Conservation (phyloP, 148 eudicot genomes). For the Salicornia ramosissima region DNA sequence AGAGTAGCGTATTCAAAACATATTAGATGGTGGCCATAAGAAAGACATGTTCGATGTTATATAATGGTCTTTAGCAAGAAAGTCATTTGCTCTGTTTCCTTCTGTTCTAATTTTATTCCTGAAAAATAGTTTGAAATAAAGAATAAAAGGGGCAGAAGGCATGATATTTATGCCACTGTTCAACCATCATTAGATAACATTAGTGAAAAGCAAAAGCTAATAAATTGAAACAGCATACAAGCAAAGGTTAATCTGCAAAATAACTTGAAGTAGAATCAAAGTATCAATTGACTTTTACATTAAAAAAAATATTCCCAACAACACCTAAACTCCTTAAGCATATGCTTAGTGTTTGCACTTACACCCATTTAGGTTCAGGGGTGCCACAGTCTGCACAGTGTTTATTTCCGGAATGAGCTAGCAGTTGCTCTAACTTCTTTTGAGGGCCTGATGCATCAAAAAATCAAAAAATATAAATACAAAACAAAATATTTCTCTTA, state of each 20-base stretch:
- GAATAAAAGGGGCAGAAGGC: not conserved
- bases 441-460: slow-evolving; percentile 37
- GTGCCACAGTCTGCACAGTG: slow-evolving; percentile 95
- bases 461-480: slow-evolving; percentile 1
- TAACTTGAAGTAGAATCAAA: not conserved
- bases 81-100: not conserved
- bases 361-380: slow-evolving; percentile 96
- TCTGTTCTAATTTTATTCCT: not conserved
- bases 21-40: too few relatives aligned
- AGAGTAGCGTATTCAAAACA: not conserved
- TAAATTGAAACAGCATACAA: not conserved
- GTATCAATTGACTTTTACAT: not conserved
- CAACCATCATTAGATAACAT: not conserved
- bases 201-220: not conserved
- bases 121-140: too few relatives aligned
- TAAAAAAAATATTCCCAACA: not conserved
- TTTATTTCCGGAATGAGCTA: slow-evolving; percentile 47
- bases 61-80: not conserved
- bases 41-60: too few relatives aligned
- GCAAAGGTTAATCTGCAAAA: not conserved
- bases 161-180: not conserved
- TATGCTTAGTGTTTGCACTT: slow-evolving; percentile 28
- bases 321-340: not conserved
- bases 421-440: slow-evolving; percentile 46
- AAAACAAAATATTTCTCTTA: too few relatives aligned